Conservation (phyloP, 2,329 filamentous ascomycete genomes). For the Phaeosphaeriaceae sp. region DNA sequence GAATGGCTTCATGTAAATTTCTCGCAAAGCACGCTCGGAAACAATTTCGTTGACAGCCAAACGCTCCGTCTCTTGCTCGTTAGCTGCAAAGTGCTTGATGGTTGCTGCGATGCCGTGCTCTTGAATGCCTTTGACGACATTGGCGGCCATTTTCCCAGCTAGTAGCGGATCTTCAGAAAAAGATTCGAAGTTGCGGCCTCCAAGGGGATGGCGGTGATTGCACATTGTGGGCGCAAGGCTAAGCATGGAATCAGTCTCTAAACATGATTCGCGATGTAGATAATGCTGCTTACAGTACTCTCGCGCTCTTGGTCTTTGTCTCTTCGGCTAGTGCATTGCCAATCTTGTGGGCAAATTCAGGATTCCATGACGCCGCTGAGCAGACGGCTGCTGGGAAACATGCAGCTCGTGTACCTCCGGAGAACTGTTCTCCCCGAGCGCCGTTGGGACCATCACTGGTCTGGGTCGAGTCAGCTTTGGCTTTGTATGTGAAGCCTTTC, state of each 20-base stretch:
- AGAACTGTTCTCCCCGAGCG: conserved; percentile 68
- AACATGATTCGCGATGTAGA: background rate
- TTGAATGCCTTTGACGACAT: conserved; percentile 67
- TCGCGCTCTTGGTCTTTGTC: conserved; percentile 73
- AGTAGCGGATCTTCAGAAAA: conserved; percentile 74
- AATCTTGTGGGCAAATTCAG: conserved; percentile 61
- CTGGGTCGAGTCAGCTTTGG: conserved; percentile 40
- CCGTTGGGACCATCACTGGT: conserved; percentile 74
- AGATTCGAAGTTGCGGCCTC: conserved; percentile 80
- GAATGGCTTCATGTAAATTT: conserved; percentile 65
- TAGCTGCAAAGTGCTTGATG: conserved; percentile 77
- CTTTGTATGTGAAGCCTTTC: background rate
- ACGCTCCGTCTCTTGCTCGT: conserved; percentile 75
- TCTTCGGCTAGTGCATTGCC: conserved; percentile 74
- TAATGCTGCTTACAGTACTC: conserved; percentile 60
- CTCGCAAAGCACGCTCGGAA: conserved; percentile 65
- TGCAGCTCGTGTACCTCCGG: conserved; percentile 69
- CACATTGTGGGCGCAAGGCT: conserved; percentile 77
- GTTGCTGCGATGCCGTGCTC: conserved; percentile 71
- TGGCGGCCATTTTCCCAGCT: conserved; percentile 70
- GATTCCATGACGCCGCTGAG: conserved; percentile 74
- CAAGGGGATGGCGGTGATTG: conserved; percentile 79
- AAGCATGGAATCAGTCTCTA: conserved; percentile 6
- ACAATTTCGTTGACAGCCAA: conserved; percentile 57
- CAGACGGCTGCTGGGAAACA: conserved; percentile 79